phyloP scores from a whole-genome alignment of 1,139 yeast genomes.

The Dujonia santamariae region DNA sequence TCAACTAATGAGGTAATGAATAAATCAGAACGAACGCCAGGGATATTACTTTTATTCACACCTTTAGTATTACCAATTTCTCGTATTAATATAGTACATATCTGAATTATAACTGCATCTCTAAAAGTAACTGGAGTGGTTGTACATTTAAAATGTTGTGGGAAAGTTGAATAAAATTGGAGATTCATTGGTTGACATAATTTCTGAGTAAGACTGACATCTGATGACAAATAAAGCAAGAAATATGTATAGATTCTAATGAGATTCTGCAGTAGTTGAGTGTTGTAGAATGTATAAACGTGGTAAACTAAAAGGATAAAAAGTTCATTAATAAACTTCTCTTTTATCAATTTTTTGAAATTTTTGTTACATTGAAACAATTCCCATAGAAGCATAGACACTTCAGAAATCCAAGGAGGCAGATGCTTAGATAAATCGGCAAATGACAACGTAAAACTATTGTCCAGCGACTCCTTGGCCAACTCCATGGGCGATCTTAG shows the following conservation, averaged over 20 bases:
- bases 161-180: constrained; percentile 43
- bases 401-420: constrained; percentile 53
- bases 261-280: constrained; percentile 41
- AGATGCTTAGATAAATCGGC: constrained; percentile 16
- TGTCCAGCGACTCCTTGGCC: constrained; percentile 14
- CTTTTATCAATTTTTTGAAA: constrained; percentile 48
- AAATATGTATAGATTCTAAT: constrained; percentile 61
- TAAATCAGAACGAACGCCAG: constrained; percentile 20
- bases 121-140: constrained; percentile 49
- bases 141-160: constrained; percentile 40
- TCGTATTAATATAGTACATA: constrained; percentile 29
- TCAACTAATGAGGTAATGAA: constrained; percentile 47
- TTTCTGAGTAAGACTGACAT: constrained; percentile 33
- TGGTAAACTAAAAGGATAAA: constrained; percentile 55
- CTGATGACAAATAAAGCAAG: constrained; percentile 58
- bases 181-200: constrained; percentile 41
- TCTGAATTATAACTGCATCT: constrained; percentile 58
- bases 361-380: constrained; percentile 65
- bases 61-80: too few species aligned
- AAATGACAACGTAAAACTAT: not conserved
- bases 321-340: constrained; percentile 51
- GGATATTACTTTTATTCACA: constrained; percentile 1
- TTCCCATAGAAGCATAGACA: constrained; percentile 70
- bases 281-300: constrained; percentile 44
- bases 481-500: constrained; percentile 42